A percentile compares a stretch with the other conserved stretches of the same genome.
These are phyloP conservation scores for Phoma sp. DNA, from an alignment of 2,329 filamentous ascomycete genomes.

Conservation along the genomic window DNA sequence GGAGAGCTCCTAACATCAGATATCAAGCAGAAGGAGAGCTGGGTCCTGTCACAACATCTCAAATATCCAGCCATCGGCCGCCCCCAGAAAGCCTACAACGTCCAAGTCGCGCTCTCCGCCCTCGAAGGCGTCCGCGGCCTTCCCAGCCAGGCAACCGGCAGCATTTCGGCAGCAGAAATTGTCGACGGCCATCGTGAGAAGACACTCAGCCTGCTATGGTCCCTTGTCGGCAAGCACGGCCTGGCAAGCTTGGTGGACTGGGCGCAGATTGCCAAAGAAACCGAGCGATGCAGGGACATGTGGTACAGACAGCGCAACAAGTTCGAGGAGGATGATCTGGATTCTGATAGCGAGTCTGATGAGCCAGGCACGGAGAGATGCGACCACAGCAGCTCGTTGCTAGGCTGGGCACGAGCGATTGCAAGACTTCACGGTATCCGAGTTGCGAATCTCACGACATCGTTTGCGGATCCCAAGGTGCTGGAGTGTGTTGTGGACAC, in stretches of 20 bases:
- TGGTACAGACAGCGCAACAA: constrained; percentile 43
- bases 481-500: constrained; percentile 65
- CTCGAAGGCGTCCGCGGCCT: constrained; percentile 55
- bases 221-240: constrained; percentile 64
- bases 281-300: constrained; percentile 50
- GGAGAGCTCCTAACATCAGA: constrained; percentile 53
- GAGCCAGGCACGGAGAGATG: constrained; percentile 35
- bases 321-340: constrained; percentile 40
- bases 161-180: constrained; percentile 64
- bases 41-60: constrained; percentile 63
- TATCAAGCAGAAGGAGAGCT: constrained; percentile 46
- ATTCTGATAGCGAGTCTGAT: constrained; percentile 38
- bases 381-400: constrained; percentile 55
- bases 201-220: constrained; percentile 68
- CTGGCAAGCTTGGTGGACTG: constrained; percentile 63
- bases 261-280: constrained; percentile 62
- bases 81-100: constrained; percentile 66
- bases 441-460: constrained; percentile 64
- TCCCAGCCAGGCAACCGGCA: constrained; percentile 49
- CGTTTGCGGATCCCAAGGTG: constrained; percentile 63
- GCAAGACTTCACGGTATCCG: constrained; percentile 55
- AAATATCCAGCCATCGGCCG: constrained; percentile 65
- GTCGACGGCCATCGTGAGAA: constrained; percentile 71
- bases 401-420: constrained; percentile 63
- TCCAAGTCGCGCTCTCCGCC: constrained; percentile 64